These are phyloP conservation scores for Candida sojae DNA, from an alignment of 1,139 yeast species.

Conservation along the genomic window DNA sequence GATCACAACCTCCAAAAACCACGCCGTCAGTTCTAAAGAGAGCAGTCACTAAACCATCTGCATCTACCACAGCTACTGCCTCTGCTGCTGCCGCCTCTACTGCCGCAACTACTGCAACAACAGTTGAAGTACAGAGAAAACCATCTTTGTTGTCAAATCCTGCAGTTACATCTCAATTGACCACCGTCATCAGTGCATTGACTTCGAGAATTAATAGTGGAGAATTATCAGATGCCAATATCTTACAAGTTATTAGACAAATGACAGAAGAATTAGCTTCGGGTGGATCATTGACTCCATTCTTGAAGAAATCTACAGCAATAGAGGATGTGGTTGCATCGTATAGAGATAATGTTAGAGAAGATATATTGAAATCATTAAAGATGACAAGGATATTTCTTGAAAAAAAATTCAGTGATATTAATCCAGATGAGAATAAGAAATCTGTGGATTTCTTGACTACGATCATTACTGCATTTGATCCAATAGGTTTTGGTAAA, in stretches of 20 bases:
- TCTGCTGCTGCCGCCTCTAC: no score
- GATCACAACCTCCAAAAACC: neutral
- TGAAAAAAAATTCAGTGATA: slow-evolving; percentile 10
- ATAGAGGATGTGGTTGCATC: slow-evolving; percentile 24
- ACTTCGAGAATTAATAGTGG: slow-evolving; percentile 22
- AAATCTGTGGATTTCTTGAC: slow-evolving; percentile 27
- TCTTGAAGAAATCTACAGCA: slow-evolving; percentile 16
- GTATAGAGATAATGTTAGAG: slow-evolving; percentile 27
- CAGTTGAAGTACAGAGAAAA: neutral
- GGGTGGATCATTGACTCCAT: slow-evolving; percentile 18
- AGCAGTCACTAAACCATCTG: neutral
- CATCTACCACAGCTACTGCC: slow-evolving; percentile 12
- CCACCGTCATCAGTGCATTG: slow-evolving; percentile 29
- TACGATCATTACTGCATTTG: slow-evolving; percentile 26
- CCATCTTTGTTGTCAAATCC: slow-evolving; percentile 12
- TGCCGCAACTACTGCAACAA: no score
- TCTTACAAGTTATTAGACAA: slow-evolving; percentile 40
- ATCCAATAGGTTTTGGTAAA: slow-evolving; percentile 7
- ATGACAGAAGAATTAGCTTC: slow-evolving; percentile 43
- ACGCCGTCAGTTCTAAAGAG: neutral
- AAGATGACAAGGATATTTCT: slow-evolving; percentile 42
- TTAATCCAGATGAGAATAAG: slow-evolving; percentile 1
- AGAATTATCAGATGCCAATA: slow-evolving; percentile 28
- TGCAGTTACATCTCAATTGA: slow-evolving; percentile 29
- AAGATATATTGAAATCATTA: slow-evolving; percentile 35